Base-by-base conservation (phyloP, 108 stramenopile genomes). In the Cylindrotheca fusiformis region DNA sequence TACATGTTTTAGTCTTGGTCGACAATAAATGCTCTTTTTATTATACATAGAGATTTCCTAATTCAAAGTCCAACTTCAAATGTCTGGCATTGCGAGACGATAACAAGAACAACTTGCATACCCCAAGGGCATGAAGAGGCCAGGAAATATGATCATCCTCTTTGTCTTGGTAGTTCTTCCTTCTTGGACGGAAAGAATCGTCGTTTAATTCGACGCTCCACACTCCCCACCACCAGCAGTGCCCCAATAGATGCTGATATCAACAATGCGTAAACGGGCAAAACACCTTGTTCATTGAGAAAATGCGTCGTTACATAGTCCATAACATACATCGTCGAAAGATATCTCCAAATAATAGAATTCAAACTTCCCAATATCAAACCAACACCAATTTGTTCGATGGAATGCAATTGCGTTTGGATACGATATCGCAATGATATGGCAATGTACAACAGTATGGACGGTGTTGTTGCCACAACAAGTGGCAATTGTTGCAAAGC, bases 131-230 rank as follows among this genome's bases (percentile, higher is more conserved):
- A n/a, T n/a, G n/a, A n/a, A n/a, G n/a, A n/a, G n/a, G n/a, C n/a
- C n/a, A n/a, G n/a, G n/a, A n/a, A n/a, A n/a, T n/a, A n/a, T n/a
- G n/a, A n/a, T n/a, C n/a, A n/a, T n/a, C n/a, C n/a, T n/a, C n/a
- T n/a, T n/a, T n/a, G n/a, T n/a, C n/a, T n/a, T n/a, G n/a, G n/a
- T n/a, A n/a, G n/a, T n/a, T n/a, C n/a, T n/a, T n/a, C n/a, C n/a
- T n/a, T n/a, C n/a, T n/a, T n/a, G n/a, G n/a, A n/a, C n/a, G n/a
- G n/a, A n/a, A n/a, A n/a, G n/a, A n/a, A n/a, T n/a, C n/a, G n/a
- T 41, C n/a, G n/a, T n/a, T n/a, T n/a, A n/a, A 91, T 69, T 27
- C 86, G 62, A n/a, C 91, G 83, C 69, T 92, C 91, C 50, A 88
- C 77, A 19, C 82, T 82, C 8, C 91, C 87, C n/a, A 92, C 91